Percentiles rank a stretch among this genome's conserved stretches.
These are phyloP conservation scores for Cutaneotrichosporon dermatis DNA, from an alignment of 1,284 basidiomycete species.

Conservation along the genomic window DNA sequence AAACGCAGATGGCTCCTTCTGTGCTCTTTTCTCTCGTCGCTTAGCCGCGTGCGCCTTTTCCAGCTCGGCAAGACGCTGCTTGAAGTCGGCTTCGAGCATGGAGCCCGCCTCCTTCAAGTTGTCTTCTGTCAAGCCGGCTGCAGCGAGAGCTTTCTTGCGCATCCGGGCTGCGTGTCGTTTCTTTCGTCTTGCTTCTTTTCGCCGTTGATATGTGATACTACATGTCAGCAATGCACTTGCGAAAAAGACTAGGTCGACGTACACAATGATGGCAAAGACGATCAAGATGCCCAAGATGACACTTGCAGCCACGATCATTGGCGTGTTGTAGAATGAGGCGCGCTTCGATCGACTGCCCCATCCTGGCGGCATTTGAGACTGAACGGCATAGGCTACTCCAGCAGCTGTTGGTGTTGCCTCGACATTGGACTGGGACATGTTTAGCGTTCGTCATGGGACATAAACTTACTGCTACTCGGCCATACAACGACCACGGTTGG, in stretches of 20 bases:
- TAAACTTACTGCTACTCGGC: constrained; percentile 19
- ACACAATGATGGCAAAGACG: constrained; percentile 40
- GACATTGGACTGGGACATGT: not conserved
- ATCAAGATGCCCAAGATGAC: constrained; percentile 43
- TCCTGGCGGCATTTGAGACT: not conserved
- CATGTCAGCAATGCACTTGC: not conserved
- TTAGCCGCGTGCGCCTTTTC: constrained; percentile 27
- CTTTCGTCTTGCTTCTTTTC: constrained; percentile 34
- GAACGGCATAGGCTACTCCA: not conserved
- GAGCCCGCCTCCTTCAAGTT: constrained; percentile 22
- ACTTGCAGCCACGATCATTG: constrained; percentile 43
- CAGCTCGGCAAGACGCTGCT: constrained; percentile 33
- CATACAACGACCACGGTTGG: constrained; percentile 37
- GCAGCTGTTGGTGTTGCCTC: not conserved
- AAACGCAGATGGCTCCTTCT: constrained; percentile 22
- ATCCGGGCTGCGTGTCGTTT: constrained; percentile 38
- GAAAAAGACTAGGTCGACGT: constrained; percentile 5
- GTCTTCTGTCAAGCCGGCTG: constrained; percentile 37
- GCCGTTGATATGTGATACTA: constrained; percentile 37
- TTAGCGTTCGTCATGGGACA: not conserved
- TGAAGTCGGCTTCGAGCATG: constrained; percentile 24
- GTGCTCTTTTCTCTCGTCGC: constrained; percentile 16
- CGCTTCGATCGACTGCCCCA: constrained; percentile 14
- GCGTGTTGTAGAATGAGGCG: constrained; percentile 42
- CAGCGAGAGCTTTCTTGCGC: constrained; percentile 38